These are phyloP conservation scores for Filosporella fistucella DNA, from an alignment of 495 filamentous ascomycete species.

Conservation along the genomic window DNA sequence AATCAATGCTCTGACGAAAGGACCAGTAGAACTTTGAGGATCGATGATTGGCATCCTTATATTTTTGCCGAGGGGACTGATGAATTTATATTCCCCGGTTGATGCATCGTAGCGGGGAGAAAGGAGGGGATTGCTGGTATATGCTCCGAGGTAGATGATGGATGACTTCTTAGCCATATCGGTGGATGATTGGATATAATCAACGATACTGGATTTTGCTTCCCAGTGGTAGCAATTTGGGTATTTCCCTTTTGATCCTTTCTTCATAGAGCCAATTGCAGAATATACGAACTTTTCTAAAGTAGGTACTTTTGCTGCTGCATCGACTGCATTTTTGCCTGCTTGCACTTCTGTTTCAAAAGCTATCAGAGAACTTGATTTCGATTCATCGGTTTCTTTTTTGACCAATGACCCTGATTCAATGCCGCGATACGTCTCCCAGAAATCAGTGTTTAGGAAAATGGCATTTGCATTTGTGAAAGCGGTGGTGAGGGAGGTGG, in stretches of 20 bases:
- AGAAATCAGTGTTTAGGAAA: constrained; percentile 52
- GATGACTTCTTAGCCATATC: constrained; percentile 35
- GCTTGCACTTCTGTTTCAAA: constrained; percentile 4
- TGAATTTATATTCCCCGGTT: constrained; percentile 23
- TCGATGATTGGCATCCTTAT: constrained; percentile 34
- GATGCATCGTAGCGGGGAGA: constrained; percentile 26
- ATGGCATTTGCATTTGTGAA: constrained; percentile 44
- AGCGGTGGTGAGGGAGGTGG: constrained; percentile 35
- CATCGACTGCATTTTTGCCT: constrained; percentile 18
- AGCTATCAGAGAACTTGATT: neutral
- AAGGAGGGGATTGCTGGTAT: constrained; percentile 25
- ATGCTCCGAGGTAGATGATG: constrained; percentile 33
- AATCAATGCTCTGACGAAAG: constrained; percentile 37
- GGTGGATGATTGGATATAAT: constrained; percentile 30
- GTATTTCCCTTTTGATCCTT: constrained; percentile 29
- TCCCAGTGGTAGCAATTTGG: constrained; percentile 34
- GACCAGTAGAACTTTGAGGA: constrained; percentile 31
- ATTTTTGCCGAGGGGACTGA: constrained; percentile 24
- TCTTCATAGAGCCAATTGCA: constrained; percentile 27
- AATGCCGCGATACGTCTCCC: constrained; percentile 20
- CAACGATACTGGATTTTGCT: constrained; percentile 29
- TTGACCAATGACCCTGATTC: neutral
- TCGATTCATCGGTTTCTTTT: neutral
- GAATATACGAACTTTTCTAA: constrained; percentile 43
- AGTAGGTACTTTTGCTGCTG: constrained; percentile 36